A percentile compares a stretch with the other conserved stretches of the same genome.
Conservation (phyloP, 495 filamentous ascomycete species). For the Penicillium fimorum region DNA sequence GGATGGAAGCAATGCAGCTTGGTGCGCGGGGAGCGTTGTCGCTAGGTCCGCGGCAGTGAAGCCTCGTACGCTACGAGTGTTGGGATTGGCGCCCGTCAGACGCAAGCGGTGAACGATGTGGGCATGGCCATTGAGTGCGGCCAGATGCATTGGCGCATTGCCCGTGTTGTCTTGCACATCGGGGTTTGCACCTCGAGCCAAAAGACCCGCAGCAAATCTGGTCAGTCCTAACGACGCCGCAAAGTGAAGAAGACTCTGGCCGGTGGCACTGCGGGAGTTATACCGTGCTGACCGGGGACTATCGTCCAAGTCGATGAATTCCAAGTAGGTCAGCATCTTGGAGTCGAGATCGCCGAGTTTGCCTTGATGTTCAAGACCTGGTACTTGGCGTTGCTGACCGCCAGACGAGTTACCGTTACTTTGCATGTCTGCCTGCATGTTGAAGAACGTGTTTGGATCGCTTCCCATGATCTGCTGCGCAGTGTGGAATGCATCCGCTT, state of each 20-base stretch:
- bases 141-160: conserved; percentile 81
- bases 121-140: conserved; percentile 70
- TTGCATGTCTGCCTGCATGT: conserved; percentile 47
- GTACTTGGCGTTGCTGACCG: conserved; percentile 45
- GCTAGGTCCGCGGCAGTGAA: conserved; percentile 73
- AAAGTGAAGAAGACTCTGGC: conserved; percentile 80
- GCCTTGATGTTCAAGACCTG: conserved; percentile 41
- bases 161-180: conserved; percentile 75
- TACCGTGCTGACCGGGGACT: conserved; percentile 64
- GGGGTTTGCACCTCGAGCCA: conserved; percentile 76
- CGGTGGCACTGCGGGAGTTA: conserved; percentile 60
- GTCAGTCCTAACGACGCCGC: conserved; percentile 73
- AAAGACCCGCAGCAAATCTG: conserved; percentile 74
- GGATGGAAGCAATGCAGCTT: conserved; percentile 53
- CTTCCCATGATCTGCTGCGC: conserved; percentile 53
- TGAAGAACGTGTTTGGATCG: conserved; percentile 44
- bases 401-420: conserved; percentile 38
- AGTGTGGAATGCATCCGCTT: conserved; percentile 51
- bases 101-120: conserved; percentile 76
- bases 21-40: conserved; percentile 55
- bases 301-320: conserved; percentile 75
- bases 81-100: conserved; percentile 68
- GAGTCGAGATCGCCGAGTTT: conserved; percentile 61
- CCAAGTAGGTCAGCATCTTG: conserved; percentile 68
- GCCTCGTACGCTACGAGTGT: conserved; percentile 65